Percentiles rank a stretch among this genome's conserved stretches.
phyloP scores from a whole-genome alignment of 108 stramenopile species.

The Fragilariopsis cylindrus region DNA sequence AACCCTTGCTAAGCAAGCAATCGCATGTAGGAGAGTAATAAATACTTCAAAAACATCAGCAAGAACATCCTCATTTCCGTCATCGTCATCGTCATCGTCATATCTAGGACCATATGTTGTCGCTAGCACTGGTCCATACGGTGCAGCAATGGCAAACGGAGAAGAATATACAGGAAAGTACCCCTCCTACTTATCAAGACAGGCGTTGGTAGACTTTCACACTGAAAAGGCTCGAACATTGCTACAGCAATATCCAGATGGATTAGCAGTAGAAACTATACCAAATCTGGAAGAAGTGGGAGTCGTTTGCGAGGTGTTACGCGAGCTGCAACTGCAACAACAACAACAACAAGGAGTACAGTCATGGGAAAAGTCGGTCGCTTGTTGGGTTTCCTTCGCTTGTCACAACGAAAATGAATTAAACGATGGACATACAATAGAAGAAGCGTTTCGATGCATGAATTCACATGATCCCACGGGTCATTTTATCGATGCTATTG shows the following conservation, averaged over 20 bases:
- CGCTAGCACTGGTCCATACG: slow-evolving; percentile 53
- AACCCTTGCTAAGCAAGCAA: slow-evolving; percentile 39
- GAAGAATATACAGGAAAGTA: slow-evolving; percentile 66
- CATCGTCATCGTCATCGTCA: not conserved
- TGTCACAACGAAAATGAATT: slow-evolving; percentile 49
- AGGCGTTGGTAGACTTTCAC: slow-evolving; percentile 51
- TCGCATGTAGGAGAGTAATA: not conserved
- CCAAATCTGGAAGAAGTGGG: slow-evolving; percentile 42
- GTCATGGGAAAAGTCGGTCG: not conserved
- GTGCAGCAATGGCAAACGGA: slow-evolving; percentile 62
- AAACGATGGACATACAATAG: slow-evolving; percentile 52
- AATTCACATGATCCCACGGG: slow-evolving; percentile 32
- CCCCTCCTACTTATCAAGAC: slow-evolving; percentile 4
- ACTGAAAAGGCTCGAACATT: slow-evolving; percentile 25
- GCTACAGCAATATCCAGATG: slow-evolving; percentile 42
- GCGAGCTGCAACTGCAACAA: slow-evolving; percentile 1
- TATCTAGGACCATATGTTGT: slow-evolving; percentile 35
- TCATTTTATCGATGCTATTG: slow-evolving; percentile 38
- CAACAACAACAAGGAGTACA: not conserved
- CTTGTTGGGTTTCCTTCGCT: slow-evolving; percentile 56
- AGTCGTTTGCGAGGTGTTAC: slow-evolving; percentile 19
- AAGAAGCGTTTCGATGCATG: slow-evolving; percentile 42
- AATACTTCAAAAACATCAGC: not conserved
- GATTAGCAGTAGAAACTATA: slow-evolving; percentile 60
- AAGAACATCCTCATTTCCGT: not conserved